Conservation (phyloP, 1,284 basidiomycete species). For the Boletellus sp. region DNA sequence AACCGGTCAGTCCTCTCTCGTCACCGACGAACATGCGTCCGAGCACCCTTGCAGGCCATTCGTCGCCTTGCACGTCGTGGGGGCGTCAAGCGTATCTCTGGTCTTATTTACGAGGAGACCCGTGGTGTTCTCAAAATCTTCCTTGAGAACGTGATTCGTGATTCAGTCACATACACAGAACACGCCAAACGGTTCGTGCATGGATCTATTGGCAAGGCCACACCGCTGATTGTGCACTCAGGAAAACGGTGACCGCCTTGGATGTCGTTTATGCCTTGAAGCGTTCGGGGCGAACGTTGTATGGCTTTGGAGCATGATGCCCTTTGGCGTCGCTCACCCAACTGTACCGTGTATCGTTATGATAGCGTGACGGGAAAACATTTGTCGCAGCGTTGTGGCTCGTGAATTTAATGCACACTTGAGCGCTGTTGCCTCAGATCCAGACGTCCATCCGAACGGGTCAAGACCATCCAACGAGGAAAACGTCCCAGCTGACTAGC, state of each 20-base stretch:
- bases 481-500: not conserved
- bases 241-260: conserved; percentile 80
- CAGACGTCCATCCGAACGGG: too few species aligned
- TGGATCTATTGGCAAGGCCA: not conserved
- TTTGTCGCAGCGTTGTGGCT: too few species aligned
- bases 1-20: conserved; percentile 32
- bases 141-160: conserved; percentile 68
- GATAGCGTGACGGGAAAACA: too few species aligned
- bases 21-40: not conserved
- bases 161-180: conserved; percentile 88
- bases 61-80: conserved; percentile 84
- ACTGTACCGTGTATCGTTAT: too few species aligned
- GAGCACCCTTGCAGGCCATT: conserved; percentile 51
- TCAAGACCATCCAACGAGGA: not conserved
- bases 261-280: conserved; percentile 81
- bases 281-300: conserved; percentile 74
- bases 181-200: conserved; percentile 69
- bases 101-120: conserved; percentile 79
- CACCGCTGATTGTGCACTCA: conserved; percentile 12
- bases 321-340: too few species aligned
- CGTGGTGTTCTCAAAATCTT: conserved; percentile 85
- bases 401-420: too few species aligned
- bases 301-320: conserved; percentile 64
- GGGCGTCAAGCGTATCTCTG: conserved; percentile 82
- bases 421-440: too few species aligned